phyloP scores from a whole-genome alignment of 495 filamentous ascomycete species.

The Lasiosphaeria ovina region DNA sequence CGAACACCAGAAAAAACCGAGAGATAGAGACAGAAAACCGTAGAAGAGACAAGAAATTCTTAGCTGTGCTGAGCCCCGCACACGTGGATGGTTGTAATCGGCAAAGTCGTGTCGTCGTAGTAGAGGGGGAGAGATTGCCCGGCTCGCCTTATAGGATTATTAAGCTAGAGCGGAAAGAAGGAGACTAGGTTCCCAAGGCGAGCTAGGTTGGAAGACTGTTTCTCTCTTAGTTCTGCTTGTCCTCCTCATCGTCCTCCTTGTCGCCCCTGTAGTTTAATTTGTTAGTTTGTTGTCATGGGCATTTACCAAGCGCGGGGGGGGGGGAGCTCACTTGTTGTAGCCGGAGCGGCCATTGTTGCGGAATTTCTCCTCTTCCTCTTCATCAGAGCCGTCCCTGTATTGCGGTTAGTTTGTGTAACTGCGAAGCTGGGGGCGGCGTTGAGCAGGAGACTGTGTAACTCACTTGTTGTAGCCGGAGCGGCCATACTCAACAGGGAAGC shows the following conservation, averaged over 20 bases:
- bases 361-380: constrained; percentile 39
- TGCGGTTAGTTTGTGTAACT: constrained; percentile 12
- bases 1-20: background rate
- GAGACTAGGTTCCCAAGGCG: too few species aligned
- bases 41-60: too few species aligned
- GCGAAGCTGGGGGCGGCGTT: background rate
- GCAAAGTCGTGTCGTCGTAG: too few species aligned
- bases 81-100: too few species aligned
- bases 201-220: background rate
- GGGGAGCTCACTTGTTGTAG: constrained; percentile 41
- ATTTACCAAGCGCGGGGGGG: background rate
- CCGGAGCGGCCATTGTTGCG: constrained; percentile 43
- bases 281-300: constrained; percentile 27
- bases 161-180: too few species aligned
- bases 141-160: too few species aligned
- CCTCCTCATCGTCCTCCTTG: constrained; percentile 30
- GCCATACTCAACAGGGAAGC: constrained; percentile 59
- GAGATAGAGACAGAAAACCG: background rate
- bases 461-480: constrained; percentile 51
- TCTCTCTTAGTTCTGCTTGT: constrained; percentile 5
- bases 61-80: too few species aligned
- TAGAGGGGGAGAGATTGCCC: too few species aligned
- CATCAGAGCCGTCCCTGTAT: constrained; percentile 35
- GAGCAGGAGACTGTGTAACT: constrained; percentile 11
- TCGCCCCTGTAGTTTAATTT: constrained; percentile 47